Base-by-base conservation (phyloP, 176 grass and related monocot genomes). In the Musa schizocarpa region DNA sequence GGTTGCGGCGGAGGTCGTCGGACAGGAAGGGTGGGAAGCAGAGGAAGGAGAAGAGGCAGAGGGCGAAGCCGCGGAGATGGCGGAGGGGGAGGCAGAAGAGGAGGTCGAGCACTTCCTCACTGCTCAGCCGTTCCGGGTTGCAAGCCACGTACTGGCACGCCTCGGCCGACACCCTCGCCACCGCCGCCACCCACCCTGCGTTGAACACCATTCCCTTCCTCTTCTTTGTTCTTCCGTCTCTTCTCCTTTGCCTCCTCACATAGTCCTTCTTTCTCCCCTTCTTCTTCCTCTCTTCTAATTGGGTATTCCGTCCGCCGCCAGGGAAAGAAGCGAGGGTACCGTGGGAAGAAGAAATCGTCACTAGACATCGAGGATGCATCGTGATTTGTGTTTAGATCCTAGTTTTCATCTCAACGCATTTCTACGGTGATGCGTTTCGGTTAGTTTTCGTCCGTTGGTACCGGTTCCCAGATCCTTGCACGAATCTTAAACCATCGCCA, bases 61-160 rank as follows among this genome's bases (percentile, higher is more conserved):
- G n/a, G 56, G 87, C 85, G 84, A 94, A 71, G 81, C 84, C 77
- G 73, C 84, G 74, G 69, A 99, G 86, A 54, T 87, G 83, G 76
- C 85, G 86, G 80, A 99, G 80, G 53, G 95, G 95, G 29, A 84
- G 82, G 63, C 84, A 91, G 84, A 76, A 99, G 82, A 99, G 63
- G 13, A 93, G 86, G 13, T 76, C 59, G 65, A 99, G 90, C 50
- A 85, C 90, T 73, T 90, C 80, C 74, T 99, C 95, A 55, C 85
- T 69, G 69, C 80, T 85, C 59, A 99, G 76, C 74, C 78, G 72
- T 84, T 99, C 95, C 68, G 95, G 90, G 78, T 99, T 99, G 86
- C 88, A 99, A 71, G 88, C 90, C 26, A 93, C 88, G 69, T 84
- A 88, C 82, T 99, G 95, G 79, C 86, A 93, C 59, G 77, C 78